Evolutionary conservation across 805 yeast genomes (phyloP).

Genomic region (Scheffersomyces amazonensis): DNA sequence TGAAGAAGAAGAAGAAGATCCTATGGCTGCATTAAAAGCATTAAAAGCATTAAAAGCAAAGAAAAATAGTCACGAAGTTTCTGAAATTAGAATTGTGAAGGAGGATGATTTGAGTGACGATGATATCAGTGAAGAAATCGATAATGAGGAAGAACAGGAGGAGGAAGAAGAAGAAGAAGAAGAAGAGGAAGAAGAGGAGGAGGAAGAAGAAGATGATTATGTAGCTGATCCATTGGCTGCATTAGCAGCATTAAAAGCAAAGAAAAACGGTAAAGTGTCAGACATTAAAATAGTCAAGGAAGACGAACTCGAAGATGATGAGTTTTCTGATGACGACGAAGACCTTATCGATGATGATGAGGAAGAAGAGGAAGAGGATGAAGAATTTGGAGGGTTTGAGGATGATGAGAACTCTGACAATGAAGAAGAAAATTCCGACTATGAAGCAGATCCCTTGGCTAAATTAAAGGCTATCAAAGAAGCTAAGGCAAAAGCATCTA

Average conservation of each 20-base stretch:
- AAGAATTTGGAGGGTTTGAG: conserved; percentile 14
- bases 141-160: not conserved
- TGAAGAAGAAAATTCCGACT: conserved; percentile 5
- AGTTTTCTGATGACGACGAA: conserved; percentile 6
- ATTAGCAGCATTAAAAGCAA: conserved; percentile 12
- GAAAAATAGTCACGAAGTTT: conserved; percentile 9
- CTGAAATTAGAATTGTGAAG: conserved; percentile 16
- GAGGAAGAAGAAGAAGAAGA: conserved; percentile 19
- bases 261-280: conserved; percentile 6
- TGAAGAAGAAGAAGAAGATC: conserved; percentile 17
- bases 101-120: conserved; percentile 24
- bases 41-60: conserved; percentile 15
- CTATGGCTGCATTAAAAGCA: conserved; percentile 22
- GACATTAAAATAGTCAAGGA: conserved; percentile 26
- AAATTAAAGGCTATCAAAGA: conserved; percentile 18
- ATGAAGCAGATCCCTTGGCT: conserved; percentile 21
- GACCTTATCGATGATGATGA: conserved; percentile 14
- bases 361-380: conserved; percentile 11
- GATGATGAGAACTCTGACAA: conserved; percentile 10
- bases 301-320: conserved; percentile 27
- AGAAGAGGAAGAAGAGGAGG: conserved; percentile 9
- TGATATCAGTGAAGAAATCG: conserved; percentile 17
- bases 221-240: conserved; percentile 14
- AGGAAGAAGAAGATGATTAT: conserved; percentile 7
- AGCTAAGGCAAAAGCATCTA: conserved; percentile 3